Conservation (phyloP, 345 rosid species). For the Eucalyptus leucophloia region DNA sequence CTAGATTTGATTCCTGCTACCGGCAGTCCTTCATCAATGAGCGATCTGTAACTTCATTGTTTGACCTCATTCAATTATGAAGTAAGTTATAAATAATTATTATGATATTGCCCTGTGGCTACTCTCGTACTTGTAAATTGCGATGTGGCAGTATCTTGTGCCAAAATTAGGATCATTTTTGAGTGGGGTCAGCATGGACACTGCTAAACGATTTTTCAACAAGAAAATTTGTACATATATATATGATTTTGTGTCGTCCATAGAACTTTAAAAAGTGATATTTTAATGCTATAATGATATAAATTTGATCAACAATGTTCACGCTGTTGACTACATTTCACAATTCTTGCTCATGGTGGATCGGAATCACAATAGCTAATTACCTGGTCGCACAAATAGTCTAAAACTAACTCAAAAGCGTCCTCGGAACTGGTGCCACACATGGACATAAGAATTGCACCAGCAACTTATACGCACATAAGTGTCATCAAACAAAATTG, state of each 20-base stretch:
- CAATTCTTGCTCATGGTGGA: background rate
- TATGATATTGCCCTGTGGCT: background rate
- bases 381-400: background rate
- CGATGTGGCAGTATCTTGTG: background rate
- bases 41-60: background rate
- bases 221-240: background rate
- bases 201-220: background rate
- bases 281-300: background rate
- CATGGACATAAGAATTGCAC: background rate
- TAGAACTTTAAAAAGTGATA: background rate
- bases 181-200: background rate
- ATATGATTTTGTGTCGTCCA: background rate
- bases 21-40: background rate
- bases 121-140: background rate
- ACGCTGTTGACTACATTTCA: background rate
- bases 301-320: background rate
- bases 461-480: background rate
- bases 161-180: background rate
- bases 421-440: background rate
- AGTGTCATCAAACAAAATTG: background rate
- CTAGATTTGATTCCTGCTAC: background rate
- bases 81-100: background rate
- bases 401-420: background rate
- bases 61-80: background rate
- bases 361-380: background rate